phyloP scores from a whole-genome alignment of 1,139 yeast genomes.

The Citeromyces hawaiiensis region DNA sequence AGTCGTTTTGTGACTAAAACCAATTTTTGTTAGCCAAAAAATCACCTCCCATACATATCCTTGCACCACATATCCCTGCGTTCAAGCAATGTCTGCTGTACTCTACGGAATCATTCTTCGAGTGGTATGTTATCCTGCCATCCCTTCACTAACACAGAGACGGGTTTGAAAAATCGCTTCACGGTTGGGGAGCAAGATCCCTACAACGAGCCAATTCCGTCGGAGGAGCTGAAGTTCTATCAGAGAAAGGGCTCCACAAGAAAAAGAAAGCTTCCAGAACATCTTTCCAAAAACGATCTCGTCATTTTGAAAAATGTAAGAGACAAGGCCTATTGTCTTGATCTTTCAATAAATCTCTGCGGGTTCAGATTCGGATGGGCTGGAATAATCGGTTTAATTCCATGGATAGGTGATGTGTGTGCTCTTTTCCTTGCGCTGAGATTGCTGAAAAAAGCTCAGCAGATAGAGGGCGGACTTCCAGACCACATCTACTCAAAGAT shows the following conservation, averaged over 20 bases:
- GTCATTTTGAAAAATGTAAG: constrained; percentile 36
- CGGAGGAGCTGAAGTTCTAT: constrained; percentile 20
- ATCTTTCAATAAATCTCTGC: constrained; percentile 45
- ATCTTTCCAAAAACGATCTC: constrained; percentile 2
- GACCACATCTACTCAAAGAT: constrained; percentile 30
- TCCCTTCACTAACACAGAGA: constrained; percentile 3
- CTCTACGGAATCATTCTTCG: constrained; percentile 8
- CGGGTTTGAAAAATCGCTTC: constrained; percentile 9
- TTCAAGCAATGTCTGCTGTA: constrained; percentile 6
- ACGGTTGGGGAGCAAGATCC: constrained; percentile 19
- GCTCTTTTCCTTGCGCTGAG: constrained; percentile 43
- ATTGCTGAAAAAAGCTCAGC: constrained; percentile 33
- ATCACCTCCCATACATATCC: too few species aligned
- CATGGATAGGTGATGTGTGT: constrained; percentile 27
- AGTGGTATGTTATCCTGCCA: constrained; percentile 6
- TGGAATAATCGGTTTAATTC: constrained; percentile 56
- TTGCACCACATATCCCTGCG: background rate
- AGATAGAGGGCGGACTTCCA: constrained; percentile 59
- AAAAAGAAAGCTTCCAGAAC: constrained; percentile 16
- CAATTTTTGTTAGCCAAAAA: too few species aligned
- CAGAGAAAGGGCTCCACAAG: constrained; percentile 30
- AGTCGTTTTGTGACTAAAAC: too few species aligned
- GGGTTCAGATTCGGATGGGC: constrained; percentile 66
- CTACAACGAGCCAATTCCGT: constrained; percentile 33
- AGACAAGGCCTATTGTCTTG: constrained; percentile 51